Evolutionary conservation across 2,329 filamentous ascomycete species (phyloP).

Genomic region (Colletotrichum incanum): DNA sequence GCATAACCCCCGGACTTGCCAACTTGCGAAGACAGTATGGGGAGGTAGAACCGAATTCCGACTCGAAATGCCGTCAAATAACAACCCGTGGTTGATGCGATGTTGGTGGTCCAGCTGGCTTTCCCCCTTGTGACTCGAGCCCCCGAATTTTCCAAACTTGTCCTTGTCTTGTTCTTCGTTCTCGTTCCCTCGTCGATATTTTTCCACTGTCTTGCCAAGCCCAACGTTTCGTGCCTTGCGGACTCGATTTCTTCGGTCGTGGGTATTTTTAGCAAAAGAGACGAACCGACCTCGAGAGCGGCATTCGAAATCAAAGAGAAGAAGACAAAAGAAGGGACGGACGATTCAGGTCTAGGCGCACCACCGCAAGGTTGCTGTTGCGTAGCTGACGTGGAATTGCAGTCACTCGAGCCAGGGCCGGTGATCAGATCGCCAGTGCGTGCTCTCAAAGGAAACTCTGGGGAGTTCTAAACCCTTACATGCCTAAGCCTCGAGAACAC

Average conservation of each 20-base stretch:
- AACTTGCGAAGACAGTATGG: neutral
- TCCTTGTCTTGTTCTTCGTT: neutral
- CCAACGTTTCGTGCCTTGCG: neutral
- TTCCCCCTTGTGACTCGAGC: neutral
- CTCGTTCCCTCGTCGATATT: conserved; percentile 1
- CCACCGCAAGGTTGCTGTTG: neutral
- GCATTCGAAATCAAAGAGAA: neutral
- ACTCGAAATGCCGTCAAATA: neutral
- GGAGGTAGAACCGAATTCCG: too few relatives aligned
- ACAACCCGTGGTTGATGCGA: neutral
- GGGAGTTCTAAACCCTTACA: conserved; percentile 2
- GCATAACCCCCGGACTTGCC: neutral
- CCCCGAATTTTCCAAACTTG: neutral
- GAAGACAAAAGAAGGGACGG: conserved; percentile 20
- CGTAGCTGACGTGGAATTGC: neutral
- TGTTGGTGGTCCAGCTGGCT: neutral
- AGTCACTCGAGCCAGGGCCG: conserved; percentile 2
- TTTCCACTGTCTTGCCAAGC: conserved; percentile 8
- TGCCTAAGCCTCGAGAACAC: neutral
- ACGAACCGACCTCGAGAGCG: neutral
- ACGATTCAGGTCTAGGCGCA: conserved; percentile 5
- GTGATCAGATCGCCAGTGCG: conserved; percentile 36
- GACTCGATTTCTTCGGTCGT: neutral
- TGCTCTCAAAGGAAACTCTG: conserved; percentile 4
- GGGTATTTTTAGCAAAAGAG: conserved; percentile 18